Percentiles rank a stretch among this genome's conserved stretches.
These are phyloP conservation scores for Phytophthora sp. DNA, from an alignment of 352 stramenopile genomes.

Conservation along the genomic window DNA sequence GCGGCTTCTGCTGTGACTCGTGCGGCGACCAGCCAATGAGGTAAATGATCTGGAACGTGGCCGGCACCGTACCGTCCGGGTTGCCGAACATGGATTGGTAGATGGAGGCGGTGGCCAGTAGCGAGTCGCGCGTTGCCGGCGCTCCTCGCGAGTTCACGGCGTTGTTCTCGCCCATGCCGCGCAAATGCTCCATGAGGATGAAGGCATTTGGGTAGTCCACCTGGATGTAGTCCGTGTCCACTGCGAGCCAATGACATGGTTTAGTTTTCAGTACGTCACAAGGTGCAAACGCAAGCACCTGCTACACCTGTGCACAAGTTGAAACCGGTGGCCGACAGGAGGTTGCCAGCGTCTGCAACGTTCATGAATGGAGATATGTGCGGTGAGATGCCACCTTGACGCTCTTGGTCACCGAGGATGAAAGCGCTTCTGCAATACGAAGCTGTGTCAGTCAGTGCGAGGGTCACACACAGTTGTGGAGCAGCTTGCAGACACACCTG, in stretches of 20 bases:
- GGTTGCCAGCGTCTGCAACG: conserved; percentile 93
- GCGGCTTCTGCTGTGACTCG: conserved; percentile 93
- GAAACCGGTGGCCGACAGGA: conserved; percentile 94
- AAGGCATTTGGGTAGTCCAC: conserved; percentile 96
- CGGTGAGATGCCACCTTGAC: conserved; percentile 93
- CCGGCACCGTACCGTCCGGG: conserved; percentile 89
- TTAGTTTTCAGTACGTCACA: neutral
- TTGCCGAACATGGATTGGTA: conserved; percentile 95
- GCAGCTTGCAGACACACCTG: conserved; percentile 44
- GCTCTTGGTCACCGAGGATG: conserved; percentile 95
- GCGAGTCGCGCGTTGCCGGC: conserved; percentile 89
- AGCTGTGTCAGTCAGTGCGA: neutral
- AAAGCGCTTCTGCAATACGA: conserved; percentile 80
- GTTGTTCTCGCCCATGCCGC: conserved; percentile 97
- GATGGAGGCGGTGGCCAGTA: conserved; percentile 94
- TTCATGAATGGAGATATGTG: conserved; percentile 97
- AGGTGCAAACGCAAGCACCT: neutral
- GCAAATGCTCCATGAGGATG: conserved; percentile 96
- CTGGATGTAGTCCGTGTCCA: conserved; percentile 97
- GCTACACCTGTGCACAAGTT: conserved; percentile 88
- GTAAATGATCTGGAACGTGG: conserved; percentile 97
- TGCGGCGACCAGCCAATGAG: conserved; percentile 98
- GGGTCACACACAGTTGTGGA: conserved; percentile 2
- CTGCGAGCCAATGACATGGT: conserved; percentile 36
- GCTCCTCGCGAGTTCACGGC: conserved; percentile 69